Evolutionary conservation across 2,329 filamentous ascomycete species (phyloP), one percentile per base, ranked within the genome.

Genomic region (Fusarium scirpi): DNA sequence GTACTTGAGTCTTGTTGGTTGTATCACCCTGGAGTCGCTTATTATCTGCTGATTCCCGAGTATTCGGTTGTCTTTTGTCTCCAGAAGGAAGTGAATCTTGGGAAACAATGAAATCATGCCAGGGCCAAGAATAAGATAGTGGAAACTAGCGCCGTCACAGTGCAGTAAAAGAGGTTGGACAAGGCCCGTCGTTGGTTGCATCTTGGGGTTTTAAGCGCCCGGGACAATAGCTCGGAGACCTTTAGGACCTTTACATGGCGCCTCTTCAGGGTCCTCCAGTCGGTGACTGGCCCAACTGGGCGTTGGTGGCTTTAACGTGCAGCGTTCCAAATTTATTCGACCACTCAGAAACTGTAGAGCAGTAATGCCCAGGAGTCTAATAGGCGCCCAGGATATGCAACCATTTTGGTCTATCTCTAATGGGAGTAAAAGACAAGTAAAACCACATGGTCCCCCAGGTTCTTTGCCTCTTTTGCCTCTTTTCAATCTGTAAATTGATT

Each of bases 311-410:
- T 55, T 74, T 43, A 53, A 44, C 27, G 48, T 64, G 59, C 62
- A 66, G 64, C 38, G 69, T 71, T 71, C 75, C 74, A 76, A 77
- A 77, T 70, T 64, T 74, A 73, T 62, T 67, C 66, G 59, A 62
- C 76, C 76, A 77, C 58, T 77, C 51, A 74, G 48, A 71, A 46
- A 44, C 11, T 55, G 58, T 16, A 60, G 47, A 64, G 44, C 56
- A 34, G 20, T 12, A 52, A 66, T 68, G 61, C 45, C 65, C 63
- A 68, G 57, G 52, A 53, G 64, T 73, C 66, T 74, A 71, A 71
- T 76, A 73, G 69, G 67, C 74, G 74, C 73, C 73, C 47, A 58
- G 58, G 38, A 27, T 43, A 53, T 53, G 49, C 34, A 41, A 52
- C 32, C 24, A 41, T 25, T 52, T 20, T 49, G 46, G 46, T 25